Evolutionary conservation across 805 yeast genomes (phyloP).

Genomic region (Peterozyma xylosa): DNA sequence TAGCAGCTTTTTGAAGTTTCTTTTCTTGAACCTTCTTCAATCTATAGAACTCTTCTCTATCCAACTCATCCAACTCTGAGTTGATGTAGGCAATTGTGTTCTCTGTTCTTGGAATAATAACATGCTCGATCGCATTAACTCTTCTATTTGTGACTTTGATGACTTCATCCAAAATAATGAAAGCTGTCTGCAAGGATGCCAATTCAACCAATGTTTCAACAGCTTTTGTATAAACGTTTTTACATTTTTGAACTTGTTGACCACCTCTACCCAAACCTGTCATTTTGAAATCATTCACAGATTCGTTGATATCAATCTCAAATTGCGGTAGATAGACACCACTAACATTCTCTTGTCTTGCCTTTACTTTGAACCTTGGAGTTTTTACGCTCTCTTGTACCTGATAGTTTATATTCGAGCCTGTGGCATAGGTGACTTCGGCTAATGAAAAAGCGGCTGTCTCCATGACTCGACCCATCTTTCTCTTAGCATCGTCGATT

Average conservation of each 20-base stretch:
- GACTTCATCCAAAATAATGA: constrained; percentile 93
- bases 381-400: constrained; percentile 89
- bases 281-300: constrained; percentile 87
- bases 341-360: constrained; percentile 92
- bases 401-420: constrained; percentile 91
- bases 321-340: constrained; percentile 94
- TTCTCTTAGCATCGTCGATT: constrained; percentile 90
- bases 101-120: constrained; percentile 95
- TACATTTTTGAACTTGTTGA: constrained; percentile 93
- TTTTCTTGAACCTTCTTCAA: constrained; percentile 94
- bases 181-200: constrained; percentile 95
- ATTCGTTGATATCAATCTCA: constrained; percentile 75
- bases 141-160: constrained; percentile 97
- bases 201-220: constrained; percentile 95
- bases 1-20: constrained; percentile 75
- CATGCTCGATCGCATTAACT: constrained; percentile 98
- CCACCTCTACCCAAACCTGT: constrained; percentile 99
- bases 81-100: constrained; percentile 88
- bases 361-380: constrained; percentile 85
- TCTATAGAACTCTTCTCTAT: constrained; percentile 96
- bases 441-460: constrained; percentile 96
- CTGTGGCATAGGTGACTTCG: constrained; percentile 95
- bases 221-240: constrained; percentile 86
- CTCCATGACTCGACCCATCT: constrained; percentile 98
- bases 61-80: constrained; percentile 94